Evolutionary conservation across 768 basidiomycete species (phyloP), one percentile per base, ranked within the genome.

Genomic region (Russula sp.): DNA sequence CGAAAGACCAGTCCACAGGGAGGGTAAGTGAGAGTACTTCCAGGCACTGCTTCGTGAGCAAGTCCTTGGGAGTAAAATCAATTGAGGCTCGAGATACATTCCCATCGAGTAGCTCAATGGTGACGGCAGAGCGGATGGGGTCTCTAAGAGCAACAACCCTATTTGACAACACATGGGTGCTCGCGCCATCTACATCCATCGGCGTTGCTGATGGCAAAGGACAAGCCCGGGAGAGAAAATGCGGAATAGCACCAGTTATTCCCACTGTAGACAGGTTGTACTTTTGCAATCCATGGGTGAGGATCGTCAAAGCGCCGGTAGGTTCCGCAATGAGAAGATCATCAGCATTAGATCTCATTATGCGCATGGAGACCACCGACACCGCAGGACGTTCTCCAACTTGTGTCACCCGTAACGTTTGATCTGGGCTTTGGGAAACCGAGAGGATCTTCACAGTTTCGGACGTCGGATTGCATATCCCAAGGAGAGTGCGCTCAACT

Each of bases 301-400:
- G 72, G 4, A 93, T 69, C 0, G 75, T 71, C 10, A 92, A 71
- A 9, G 71, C 71, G 35, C 83, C 79, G 50, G 82, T 76, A 3
- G 83, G 79, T 51, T 80, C 83, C 51, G 91, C 72, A 16, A 87
- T 72, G 5, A 96, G 73, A 10, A 93, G 75, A 71, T 97, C 94
- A 70, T 78, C 78, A 14, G 91, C 77, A 14, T 77, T 74, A 7
- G 74, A 73, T 20, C 93, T 83, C 3, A 87, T 88, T 1, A 84
- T 81, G 20, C 80, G 76, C 42, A 93, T 72, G 3, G 89, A 74
- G 0, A 80, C 75, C 0, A 82, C 79, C 2, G 85, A 81, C 1
- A 81, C 67, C 0, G 81, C 87, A 8, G 74, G 70, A 11, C 77
- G 62, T 69, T 75, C 70, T 0, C 75, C 68, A 14, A 79, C 22